A percentile compares a stretch with the other conserved stretches of the same genome.
Evolutionary conservation across 2,329 filamentous ascomycete genomes (phyloP).

Genomic region (Colletotrichum spaethianum): DNA sequence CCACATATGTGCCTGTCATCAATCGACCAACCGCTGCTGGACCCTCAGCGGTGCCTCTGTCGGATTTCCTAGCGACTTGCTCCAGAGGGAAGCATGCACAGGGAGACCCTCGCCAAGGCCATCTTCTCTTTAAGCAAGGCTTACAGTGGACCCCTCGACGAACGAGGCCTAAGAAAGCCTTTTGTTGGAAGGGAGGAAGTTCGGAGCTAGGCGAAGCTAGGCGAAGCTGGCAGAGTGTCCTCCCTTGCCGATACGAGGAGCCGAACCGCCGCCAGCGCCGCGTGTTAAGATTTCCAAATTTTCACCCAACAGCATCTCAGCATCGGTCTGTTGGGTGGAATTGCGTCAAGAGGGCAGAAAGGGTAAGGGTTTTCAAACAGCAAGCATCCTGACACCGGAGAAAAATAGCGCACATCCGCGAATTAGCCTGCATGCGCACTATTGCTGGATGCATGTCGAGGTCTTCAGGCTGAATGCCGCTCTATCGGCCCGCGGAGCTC

Average conservation of each 20-base stretch:
- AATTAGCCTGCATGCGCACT: constrained; percentile 7
- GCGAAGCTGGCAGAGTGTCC: background rate
- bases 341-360: background rate
- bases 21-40: background rate
- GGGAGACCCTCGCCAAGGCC: constrained; percentile 21
- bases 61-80: background rate
- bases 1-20: background rate
- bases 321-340: background rate
- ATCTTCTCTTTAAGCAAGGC: constrained; percentile 15
- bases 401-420: constrained; percentile 12
- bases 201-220: background rate
- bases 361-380: background rate
- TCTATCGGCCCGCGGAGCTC: background rate
- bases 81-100: constrained; percentile 29
- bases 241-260: background rate
- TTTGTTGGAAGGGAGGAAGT: background rate
- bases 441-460: background rate
- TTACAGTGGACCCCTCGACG: background rate
- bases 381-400: background rate
- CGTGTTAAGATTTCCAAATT: background rate
- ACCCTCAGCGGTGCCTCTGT: background rate
- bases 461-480: constrained; percentile 3
- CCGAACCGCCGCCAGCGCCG: background rate
- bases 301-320: background rate
- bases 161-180: background rate